Evolutionary conservation across 129 eudicot genomes (phyloP).

Genomic region (Flaveria trinervia): DNA sequence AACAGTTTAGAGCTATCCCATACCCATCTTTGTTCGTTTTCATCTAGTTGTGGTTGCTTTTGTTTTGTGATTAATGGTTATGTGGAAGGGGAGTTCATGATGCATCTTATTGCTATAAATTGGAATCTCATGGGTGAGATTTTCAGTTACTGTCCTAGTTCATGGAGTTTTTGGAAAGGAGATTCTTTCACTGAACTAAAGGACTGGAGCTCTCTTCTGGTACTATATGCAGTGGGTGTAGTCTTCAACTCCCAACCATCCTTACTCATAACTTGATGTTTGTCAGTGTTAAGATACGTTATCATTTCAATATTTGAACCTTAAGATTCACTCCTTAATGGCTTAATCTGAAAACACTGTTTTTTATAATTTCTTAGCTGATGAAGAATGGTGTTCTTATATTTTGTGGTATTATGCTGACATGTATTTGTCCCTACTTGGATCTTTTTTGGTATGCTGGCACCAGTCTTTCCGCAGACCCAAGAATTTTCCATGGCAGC

Average conservation of each 20-base stretch:
- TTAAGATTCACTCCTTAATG: constrained; percentile 5
- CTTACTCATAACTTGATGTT: constrained; percentile 40
- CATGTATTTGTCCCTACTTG: constrained; percentile 45
- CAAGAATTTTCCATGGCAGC: constrained; percentile 78
- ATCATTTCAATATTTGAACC: constrained; percentile 36
- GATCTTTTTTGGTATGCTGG: constrained; percentile 57
- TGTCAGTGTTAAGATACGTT: constrained; percentile 40
- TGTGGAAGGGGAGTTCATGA: constrained; percentile 52
- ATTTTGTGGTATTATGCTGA: constrained; percentile 59
- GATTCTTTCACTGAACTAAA: constrained; percentile 58
- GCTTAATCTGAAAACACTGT: constrained; percentile 23
- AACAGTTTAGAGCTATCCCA: constrained; percentile 36
- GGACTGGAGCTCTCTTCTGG: constrained; percentile 66
- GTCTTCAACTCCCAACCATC: constrained; percentile 45
- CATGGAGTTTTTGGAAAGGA: constrained; percentile 55
- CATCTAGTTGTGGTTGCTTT: constrained; percentile 39
- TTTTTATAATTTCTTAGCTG: constrained; percentile 44
- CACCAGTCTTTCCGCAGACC: constrained; percentile 84
- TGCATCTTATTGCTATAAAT: constrained; percentile 50
- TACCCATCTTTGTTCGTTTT: constrained; percentile 38
- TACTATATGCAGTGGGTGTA: constrained; percentile 51
- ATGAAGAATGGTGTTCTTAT: constrained; percentile 47
- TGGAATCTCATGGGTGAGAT: constrained; percentile 50
- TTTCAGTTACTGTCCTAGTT: constrained; percentile 49
- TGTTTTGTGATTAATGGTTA: constrained; percentile 41